Conservation (phyloP, 2,329 filamentous ascomycete species). For the Xylaria multiplex region DNA sequence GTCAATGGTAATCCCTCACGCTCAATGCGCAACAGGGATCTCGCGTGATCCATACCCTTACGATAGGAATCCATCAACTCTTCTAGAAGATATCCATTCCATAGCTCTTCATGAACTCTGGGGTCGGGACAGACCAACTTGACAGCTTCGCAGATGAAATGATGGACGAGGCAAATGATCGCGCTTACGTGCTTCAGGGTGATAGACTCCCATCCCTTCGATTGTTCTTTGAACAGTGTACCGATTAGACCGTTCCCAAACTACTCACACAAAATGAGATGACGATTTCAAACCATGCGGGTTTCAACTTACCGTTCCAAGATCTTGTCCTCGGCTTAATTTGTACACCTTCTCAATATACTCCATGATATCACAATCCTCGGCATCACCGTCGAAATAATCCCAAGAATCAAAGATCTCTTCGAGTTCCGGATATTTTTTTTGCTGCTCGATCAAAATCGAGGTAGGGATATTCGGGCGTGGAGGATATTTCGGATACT, state of each 20-base stretch:
- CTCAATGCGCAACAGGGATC: slow-evolving; percentile 62
- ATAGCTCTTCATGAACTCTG: slow-evolving; percentile 53
- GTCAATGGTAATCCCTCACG: slow-evolving; percentile 56
- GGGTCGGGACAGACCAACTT: slow-evolving; percentile 54
- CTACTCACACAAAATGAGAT: slow-evolving; percentile 34
- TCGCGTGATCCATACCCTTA: slow-evolving; percentile 55
- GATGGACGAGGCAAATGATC: slow-evolving; percentile 56
- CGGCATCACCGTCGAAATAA: slow-evolving; percentile 33
- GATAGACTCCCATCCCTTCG: slow-evolving; percentile 58
- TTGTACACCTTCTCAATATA: slow-evolving; percentile 58
- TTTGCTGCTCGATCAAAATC: background rate
- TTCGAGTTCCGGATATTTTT: slow-evolving; percentile 39
- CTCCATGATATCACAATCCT: slow-evolving; percentile 51
- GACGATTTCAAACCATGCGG: background rate
- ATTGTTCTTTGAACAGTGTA: slow-evolving; percentile 60
- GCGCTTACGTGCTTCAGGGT: slow-evolving; percentile 57
- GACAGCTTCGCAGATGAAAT: slow-evolving; percentile 56
- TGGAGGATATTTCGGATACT: background rate
- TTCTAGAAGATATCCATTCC: slow-evolving; percentile 53
- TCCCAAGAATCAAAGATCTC: slow-evolving; percentile 46
- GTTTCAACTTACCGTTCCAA: slow-evolving; percentile 51
- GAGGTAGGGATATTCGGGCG: no score
- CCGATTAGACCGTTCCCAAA: slow-evolving; percentile 47
- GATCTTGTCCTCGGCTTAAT: slow-evolving; percentile 54
- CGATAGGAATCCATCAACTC: slow-evolving; percentile 55